Percentiles rank a stretch among this genome's conserved stretches.
Evolutionary conservation across 345 rosid genomes (phyloP).

Genomic region (Gossypium herbaceum): DNA sequence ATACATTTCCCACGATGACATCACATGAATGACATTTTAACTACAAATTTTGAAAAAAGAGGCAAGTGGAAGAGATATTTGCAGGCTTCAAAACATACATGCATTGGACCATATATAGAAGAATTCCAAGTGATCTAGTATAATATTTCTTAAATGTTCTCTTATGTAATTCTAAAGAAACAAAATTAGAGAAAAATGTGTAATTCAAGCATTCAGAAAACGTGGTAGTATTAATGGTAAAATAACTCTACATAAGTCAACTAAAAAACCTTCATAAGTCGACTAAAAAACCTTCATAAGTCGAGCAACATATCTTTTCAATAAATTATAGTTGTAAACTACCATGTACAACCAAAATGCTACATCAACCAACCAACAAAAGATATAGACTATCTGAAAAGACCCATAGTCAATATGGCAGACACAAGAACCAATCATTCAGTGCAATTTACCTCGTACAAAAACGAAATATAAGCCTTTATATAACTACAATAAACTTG

Average conservation of each 20-base stretch:
- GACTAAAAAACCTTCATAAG: background rate
- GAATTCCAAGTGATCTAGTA: background rate
- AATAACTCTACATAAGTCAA: background rate
- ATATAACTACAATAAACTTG: background rate
- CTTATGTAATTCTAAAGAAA: background rate
- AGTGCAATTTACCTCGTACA: background rate
- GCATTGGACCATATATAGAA: background rate
- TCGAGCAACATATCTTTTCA: background rate
- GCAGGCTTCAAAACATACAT: background rate
- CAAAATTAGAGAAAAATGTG: background rate
- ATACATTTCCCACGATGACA: background rate
- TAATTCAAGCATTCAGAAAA: slow-evolving; percentile 5
- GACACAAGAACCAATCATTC: background rate
- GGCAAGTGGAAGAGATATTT: background rate
- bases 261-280: too few relatives aligned
- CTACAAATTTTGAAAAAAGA: background rate
- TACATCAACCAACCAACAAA: slow-evolving; percentile 7
- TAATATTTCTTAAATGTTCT: background rate
- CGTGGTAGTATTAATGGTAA: background rate
- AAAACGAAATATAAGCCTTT: background rate
- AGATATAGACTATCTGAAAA: background rate
- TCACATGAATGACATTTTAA: background rate
- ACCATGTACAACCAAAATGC: slow-evolving; percentile 1
- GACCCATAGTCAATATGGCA: background rate
- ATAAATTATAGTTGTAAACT: background rate